These are phyloP conservation scores for Neurospora sp. DNA, from an alignment of 495 filamentous ascomycete genomes.

Conservation along the genomic window DNA sequence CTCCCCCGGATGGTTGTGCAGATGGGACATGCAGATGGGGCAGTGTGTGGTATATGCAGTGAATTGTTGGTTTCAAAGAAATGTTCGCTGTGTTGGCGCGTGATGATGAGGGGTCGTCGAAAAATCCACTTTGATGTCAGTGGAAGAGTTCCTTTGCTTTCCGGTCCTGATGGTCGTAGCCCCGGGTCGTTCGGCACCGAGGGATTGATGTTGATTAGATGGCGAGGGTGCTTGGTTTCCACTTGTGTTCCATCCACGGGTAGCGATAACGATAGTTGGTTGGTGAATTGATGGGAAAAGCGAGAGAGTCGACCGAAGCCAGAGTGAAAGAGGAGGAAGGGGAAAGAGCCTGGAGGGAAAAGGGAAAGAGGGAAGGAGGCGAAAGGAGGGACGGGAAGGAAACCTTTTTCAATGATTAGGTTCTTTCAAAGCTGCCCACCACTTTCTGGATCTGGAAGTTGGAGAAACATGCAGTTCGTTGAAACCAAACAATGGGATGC, in stretches of 20 bases:
- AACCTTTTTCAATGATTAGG: not conserved
- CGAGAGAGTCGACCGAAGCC: not conserved
- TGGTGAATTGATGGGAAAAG: not conserved
- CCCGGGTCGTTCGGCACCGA: not conserved
- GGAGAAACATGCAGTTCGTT: not conserved
- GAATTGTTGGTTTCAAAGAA: not conserved
- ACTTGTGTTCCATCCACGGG: not conserved
- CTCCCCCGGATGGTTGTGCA: not conserved
- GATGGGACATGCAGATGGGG: not conserved
- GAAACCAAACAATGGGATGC: not conserved
- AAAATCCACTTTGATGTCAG: not conserved
- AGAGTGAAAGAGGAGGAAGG: not conserved
- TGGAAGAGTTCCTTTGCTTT: not conserved
- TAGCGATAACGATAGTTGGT: not conserved
- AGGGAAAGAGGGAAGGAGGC: not conserved
- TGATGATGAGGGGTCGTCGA: not conserved
- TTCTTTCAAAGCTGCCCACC: not conserved
- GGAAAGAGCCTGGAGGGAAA: not conserved
- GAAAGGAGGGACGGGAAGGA: not conserved
- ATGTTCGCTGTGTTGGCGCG: not conserved
- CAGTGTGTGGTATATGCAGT: not conserved
- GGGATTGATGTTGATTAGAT: not conserved
- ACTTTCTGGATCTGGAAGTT: not conserved
- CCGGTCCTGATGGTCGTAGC: not conserved
- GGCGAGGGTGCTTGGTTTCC: not conserved